Evolutionary conservation across 1,284 basidiomycete species (phyloP).

Genomic region (Ganoderma boninense): DNA sequence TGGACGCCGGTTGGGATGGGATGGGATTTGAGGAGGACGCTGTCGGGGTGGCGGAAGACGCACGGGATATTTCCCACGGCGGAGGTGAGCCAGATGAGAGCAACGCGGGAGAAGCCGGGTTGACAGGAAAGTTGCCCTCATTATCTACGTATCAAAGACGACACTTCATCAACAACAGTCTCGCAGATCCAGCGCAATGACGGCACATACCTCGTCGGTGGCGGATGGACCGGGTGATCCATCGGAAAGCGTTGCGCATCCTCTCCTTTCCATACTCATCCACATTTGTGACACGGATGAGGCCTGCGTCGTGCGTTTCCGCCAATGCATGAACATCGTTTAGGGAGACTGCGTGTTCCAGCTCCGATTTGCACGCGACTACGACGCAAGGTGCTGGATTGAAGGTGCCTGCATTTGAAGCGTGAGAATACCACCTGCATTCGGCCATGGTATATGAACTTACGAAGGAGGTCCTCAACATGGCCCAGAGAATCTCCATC

Average conservation of each 20-base stretch:
- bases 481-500: constrained; percentile 65
- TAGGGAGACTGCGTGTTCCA: constrained; percentile 60
- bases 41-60: constrained; percentile 58
- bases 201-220: constrained; percentile 58
- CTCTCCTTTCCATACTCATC: constrained; percentile 63
- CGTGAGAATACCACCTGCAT: background rate
- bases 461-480: constrained; percentile 71
- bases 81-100: constrained; percentile 51
- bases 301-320: constrained; percentile 67
- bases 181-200: background rate
- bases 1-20: constrained; percentile 42
- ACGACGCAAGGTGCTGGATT: constrained; percentile 67
- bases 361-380: constrained; percentile 80
- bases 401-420: constrained; percentile 56
- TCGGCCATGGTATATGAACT: constrained; percentile 35
- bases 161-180: background rate
- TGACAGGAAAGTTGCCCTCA: constrained; percentile 52
- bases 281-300: constrained; percentile 67
- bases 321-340: constrained; percentile 53
- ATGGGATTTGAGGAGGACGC: constrained; percentile 47
- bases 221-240: constrained; percentile 62
- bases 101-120: constrained; percentile 75
- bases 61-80: constrained; percentile 61
- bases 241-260: constrained; percentile 73
- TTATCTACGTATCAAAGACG: constrained; percentile 12